Evolutionary conservation across 495 filamentous ascomycete genomes (phyloP).

Genomic region (Talaromyces nanjingensis): DNA sequence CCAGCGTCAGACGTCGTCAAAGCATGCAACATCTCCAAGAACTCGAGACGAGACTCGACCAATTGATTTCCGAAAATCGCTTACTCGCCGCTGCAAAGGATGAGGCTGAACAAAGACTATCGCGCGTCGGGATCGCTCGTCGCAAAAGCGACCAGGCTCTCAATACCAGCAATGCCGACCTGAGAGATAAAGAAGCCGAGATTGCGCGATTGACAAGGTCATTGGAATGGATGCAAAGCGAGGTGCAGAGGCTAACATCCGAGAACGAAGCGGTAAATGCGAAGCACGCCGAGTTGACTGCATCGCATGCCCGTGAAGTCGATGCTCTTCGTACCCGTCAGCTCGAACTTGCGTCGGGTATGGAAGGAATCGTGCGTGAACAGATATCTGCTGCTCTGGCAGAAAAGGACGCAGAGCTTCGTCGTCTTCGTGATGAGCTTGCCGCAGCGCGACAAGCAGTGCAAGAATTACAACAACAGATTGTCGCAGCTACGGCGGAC

Average conservation of each 20-base stretch:
- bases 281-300: constrained; percentile 60
- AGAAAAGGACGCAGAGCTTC: constrained; percentile 74
- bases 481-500: constrained; percentile 60
- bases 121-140: constrained; percentile 49
- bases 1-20: constrained; percentile 89
- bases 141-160: constrained; percentile 51
- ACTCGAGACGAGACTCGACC: constrained; percentile 67
- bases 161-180: constrained; percentile 45
- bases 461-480: constrained; percentile 72
- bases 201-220: constrained; percentile 72
- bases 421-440: constrained; percentile 67
- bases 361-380: constrained; percentile 55
- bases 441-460: constrained; percentile 73
- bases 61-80: constrained; percentile 74
- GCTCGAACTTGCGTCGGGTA: constrained; percentile 49
- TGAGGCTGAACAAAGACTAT: constrained; percentile 54
- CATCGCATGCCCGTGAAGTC: constrained; percentile 61
- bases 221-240: constrained; percentile 69
- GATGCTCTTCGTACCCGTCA: constrained; percentile 54
- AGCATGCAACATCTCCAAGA: constrained; percentile 91
- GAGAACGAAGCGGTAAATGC: constrained; percentile 66
- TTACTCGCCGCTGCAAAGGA: constrained; percentile 63
- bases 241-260: constrained; percentile 65
- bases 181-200: constrained; percentile 62
- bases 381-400: constrained; percentile 54